Evolutionary conservation across 306 rosid species (phyloP).

Genomic region (Quercus robur): DNA sequence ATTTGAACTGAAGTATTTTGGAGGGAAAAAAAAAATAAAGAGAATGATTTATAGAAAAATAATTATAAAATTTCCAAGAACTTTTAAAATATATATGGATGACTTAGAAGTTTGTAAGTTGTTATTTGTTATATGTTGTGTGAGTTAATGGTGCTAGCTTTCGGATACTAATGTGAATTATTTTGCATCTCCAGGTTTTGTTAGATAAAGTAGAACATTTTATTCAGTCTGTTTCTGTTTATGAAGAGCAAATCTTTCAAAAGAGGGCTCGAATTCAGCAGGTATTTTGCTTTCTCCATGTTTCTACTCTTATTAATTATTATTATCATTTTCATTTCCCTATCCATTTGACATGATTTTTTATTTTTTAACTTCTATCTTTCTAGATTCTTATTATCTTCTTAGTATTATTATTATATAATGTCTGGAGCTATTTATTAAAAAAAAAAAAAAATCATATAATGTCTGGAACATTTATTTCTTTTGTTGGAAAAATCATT

Average conservation of each 20-base stretch:
- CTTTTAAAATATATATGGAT: no score
- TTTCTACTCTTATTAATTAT: not conserved
- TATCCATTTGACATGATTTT: not conserved
- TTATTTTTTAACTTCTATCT: not conserved
- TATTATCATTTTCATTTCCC: not conserved
- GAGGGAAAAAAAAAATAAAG: no score
- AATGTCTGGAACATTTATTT: not conserved
- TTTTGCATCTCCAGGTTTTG: slow-evolving; percentile 51
- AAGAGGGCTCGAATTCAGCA: slow-evolving; percentile 88
- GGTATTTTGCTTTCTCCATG: slow-evolving; percentile 42
- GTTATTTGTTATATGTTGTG: not conserved
- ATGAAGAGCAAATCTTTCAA: slow-evolving; percentile 90
- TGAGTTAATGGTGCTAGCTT: no score
- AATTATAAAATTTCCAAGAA: no score
- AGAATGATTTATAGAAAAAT: no score
- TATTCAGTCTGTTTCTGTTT: slow-evolving; percentile 69
- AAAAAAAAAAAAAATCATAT: not conserved
- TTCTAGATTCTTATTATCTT: not conserved
- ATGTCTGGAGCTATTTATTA: not conserved
- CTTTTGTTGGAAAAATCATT: not conserved
- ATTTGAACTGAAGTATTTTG: no score
- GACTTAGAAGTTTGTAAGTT: not conserved
- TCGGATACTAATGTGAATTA: slow-evolving; percentile 1
- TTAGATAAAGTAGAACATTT: slow-evolving; percentile 87
- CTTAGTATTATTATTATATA: not conserved